These are phyloP conservation scores for Russula emetica DNA, from an alignment of 768 basidiomycete species.

Conservation along the genomic window DNA sequence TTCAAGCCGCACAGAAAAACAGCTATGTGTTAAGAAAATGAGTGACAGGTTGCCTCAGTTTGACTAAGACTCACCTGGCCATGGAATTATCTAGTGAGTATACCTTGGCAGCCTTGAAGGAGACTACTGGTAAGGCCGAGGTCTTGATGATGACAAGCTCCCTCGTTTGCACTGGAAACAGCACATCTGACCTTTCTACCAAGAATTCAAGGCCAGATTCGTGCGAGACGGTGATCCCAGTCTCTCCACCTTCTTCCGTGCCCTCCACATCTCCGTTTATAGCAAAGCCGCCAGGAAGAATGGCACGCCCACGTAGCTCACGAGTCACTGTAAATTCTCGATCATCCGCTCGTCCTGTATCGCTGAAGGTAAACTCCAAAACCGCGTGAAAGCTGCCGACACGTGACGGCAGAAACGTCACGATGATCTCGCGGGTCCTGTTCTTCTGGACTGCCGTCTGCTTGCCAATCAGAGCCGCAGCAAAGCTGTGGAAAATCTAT, in stretches of 20 bases:
- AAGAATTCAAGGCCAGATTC: conserved; percentile 20
- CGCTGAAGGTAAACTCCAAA: conserved; percentile 1
- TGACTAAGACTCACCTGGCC: background rate
- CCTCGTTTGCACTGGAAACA: background rate
- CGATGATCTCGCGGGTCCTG: background rate
- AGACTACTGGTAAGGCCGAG: background rate
- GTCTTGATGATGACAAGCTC: conserved; percentile 14
- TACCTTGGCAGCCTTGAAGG: conserved; percentile 1
- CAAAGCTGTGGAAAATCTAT: conserved; percentile 8
- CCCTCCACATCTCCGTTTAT: background rate
- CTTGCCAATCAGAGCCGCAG: background rate
- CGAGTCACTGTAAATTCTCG: conserved; percentile 7
- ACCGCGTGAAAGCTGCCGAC: conserved; percentile 5
- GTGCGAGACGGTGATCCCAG: conserved; percentile 13
- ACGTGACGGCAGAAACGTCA: too few species aligned
- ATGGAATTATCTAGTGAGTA: background rate
- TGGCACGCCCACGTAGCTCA: conserved; percentile 4
- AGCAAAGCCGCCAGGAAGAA: background rate
- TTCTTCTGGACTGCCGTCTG: background rate
- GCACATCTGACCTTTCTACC: background rate
- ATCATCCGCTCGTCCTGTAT: conserved; percentile 3
- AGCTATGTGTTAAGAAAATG: background rate
- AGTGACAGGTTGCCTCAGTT: background rate
- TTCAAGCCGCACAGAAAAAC: conserved; percentile 9
- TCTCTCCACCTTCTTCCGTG: background rate